A percentile compares a stretch with the other conserved stretches of the same genome.
These are phyloP conservation scores for Wickerhamia fluorescens DNA, from an alignment of 805 yeast species.

Conservation along the genomic window DNA sequence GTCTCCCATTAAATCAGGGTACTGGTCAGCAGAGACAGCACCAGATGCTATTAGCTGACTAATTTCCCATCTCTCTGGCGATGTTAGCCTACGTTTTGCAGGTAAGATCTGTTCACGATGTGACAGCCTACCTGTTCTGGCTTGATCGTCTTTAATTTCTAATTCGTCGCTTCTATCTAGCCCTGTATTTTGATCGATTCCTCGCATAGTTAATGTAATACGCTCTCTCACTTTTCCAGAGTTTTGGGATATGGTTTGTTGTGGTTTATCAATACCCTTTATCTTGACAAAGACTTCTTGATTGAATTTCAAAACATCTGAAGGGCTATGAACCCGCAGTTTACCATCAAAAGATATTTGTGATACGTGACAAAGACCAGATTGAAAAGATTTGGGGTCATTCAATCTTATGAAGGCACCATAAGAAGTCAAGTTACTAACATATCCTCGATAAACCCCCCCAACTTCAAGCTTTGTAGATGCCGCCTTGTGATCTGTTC, in stretches of 20 bases:
- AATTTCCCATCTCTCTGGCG: conserved; percentile 90
- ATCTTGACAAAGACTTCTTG: conserved; percentile 66
- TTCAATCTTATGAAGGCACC: conserved; percentile 71
- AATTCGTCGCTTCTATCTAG: conserved; percentile 20
- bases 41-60: conserved; percentile 79
- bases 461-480: conserved; percentile 26
- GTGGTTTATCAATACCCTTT: conserved; percentile 15
- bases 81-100: conserved; percentile 45
- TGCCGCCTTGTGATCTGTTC: conserved; percentile 3
- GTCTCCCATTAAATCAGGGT: conserved; percentile 45
- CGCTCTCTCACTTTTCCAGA: conserved; percentile 11
- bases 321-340: conserved; percentile 48
- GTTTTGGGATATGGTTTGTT: conserved; percentile 9
- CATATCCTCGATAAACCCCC: conserved; percentile 52
- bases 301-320: conserved; percentile 47
- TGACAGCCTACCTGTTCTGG: conserved; percentile 7
- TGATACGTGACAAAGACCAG: conserved; percentile 75
- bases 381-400: conserved; percentile 21
- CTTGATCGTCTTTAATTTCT: conserved; percentile 9
- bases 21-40: conserved; percentile 57
- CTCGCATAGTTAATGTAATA: conserved; percentile 60
- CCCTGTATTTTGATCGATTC: conserved; percentile 69
- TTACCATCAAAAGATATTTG: conserved; percentile 43
- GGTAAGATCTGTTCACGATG: conserved; percentile 2
- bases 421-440: conserved; percentile 53